Base-by-base conservation (phyloP, 345 rosid species). In the Brassica incana region DNA sequence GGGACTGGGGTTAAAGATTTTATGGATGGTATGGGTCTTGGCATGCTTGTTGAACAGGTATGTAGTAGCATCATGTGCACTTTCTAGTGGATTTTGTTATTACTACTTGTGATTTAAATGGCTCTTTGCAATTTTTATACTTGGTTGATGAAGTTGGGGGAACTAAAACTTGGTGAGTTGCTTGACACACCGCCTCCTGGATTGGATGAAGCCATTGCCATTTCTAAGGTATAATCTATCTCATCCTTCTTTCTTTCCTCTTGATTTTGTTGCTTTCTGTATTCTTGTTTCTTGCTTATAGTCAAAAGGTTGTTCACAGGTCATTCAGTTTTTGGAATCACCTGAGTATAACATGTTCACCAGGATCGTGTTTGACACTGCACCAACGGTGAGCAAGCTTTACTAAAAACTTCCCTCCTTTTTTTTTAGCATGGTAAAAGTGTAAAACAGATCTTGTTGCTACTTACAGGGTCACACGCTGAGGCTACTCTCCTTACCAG, bases 101-200 rank as follows among this genome's bases (percentile, higher is more conserved):
- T 27, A 27, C 54, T 36, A 65, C 59, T 3, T 14, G 8, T 23
- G 72, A 56, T 5, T 56, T 5, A 29, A 45, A 18, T 56, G 59
- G 8, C 40, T 67, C 23, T 73, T n/a, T 43, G 33, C 3, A 33
- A 35, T 50, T 38, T 14, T 65, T 72, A 67, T 30, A 32, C 43
- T 48, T 4, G 15, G 32, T 73, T 76, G 50, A 68, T 63, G 78
- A 87, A 93, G 99, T 79, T 95, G 79, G 98, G 98, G 35, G 99
- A 95, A 74, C 82, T 93, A 71, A 93, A 95, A 80, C 85, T 95
- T 59, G 98, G 99, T 82, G 99, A 89, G 77, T 85, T 95, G 77
- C 89, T 93, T 14, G 99, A 95, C 78, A 87, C 98, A 16, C 99
- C 99, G 16, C 99, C 99, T 82, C 99, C 98, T 71, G 98, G 99